phyloP scores from a whole-genome alignment of 257 asterid species.

The Lavandula angustifolia region DNA sequence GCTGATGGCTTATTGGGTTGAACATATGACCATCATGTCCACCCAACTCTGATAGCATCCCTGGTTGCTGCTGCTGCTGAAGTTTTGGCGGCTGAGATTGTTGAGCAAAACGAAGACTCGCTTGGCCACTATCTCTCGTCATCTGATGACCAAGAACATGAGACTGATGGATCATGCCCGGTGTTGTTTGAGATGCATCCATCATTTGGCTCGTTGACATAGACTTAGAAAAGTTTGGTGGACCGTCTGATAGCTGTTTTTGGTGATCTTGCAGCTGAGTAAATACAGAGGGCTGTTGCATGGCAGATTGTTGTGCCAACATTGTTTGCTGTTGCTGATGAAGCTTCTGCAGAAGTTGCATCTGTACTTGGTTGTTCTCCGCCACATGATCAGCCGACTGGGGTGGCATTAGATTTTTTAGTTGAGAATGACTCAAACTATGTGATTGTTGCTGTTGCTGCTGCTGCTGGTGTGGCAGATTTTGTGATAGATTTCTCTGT shows the following conservation, averaged over 20 bases:
- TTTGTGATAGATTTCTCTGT: slow-evolving; percentile 58
- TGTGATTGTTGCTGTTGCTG: slow-evolving; percentile 34
- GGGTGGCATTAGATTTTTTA: slow-evolving; percentile 47
- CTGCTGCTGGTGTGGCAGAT: slow-evolving; percentile 47
- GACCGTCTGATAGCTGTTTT: slow-evolving; percentile 46
- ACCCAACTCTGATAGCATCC: slow-evolving; percentile 51
- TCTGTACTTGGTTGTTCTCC: slow-evolving; percentile 64
- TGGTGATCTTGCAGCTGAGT: slow-evolving; percentile 56
- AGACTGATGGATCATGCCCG: slow-evolving; percentile 48
- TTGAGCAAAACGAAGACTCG: slow-evolving; percentile 46
- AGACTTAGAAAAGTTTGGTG: slow-evolving; percentile 60
- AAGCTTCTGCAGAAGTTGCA: slow-evolving; percentile 68
- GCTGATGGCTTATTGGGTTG: slow-evolving; percentile 53
- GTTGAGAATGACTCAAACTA: slow-evolving; percentile 53
- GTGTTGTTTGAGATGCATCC: slow-evolving; percentile 48
- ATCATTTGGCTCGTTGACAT: slow-evolving; percentile 49
- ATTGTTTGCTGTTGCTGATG: slow-evolving; percentile 69
- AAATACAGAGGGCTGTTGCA: slow-evolving; percentile 53
- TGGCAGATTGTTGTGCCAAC: slow-evolving; percentile 52
- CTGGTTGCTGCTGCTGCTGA: slow-evolving; percentile 47
- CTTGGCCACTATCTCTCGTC: slow-evolving; percentile 47
- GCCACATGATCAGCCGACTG: slow-evolving; percentile 53
- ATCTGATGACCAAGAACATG: slow-evolving; percentile 49
- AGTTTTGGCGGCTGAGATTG: slow-evolving; percentile 54
- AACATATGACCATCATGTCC: slow-evolving; percentile 49